Percentiles rank a stretch among this genome's conserved stretches.
These are phyloP conservation scores for Pleurotus platypus DNA, from an alignment of 768 basidiomycete genomes.

Conservation along the genomic window DNA sequence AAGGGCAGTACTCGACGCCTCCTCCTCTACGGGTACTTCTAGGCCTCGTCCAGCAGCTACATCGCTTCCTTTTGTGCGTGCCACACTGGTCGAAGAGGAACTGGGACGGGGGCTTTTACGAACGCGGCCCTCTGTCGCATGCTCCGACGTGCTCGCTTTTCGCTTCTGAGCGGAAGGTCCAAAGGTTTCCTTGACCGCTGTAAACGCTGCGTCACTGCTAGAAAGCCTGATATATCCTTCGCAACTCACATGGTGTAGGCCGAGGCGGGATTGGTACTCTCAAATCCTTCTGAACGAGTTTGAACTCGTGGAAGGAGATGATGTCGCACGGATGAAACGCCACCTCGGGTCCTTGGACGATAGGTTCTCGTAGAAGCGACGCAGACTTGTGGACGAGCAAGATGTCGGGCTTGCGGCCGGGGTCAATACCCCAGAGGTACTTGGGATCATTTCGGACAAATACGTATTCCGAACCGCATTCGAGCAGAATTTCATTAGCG, in stretches of 20 bases:
- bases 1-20: not conserved
- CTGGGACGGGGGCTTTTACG: too few relatives aligned
- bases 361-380: not conserved
- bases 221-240: not conserved
- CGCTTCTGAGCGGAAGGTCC: not conserved
- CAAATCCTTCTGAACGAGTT: not conserved
- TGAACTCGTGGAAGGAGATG: slow-evolving; percentile 5
- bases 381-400: not conserved
- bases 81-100: too few relatives aligned
- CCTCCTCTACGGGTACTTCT: not conserved
- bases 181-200: not conserved
- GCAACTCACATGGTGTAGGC: not conserved
- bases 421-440: not conserved
- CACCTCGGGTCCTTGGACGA: not conserved
- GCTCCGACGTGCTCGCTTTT: not conserved
- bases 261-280: not conserved
- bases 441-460: slow-evolving; percentile 8
- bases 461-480: not conserved
- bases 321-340: slow-evolving; percentile 3
- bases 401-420: slow-evolving; percentile 5
- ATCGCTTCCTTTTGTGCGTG: not conserved
- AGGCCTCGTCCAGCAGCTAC: not conserved
- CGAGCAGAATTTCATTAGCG: not conserved
- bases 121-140: too few relatives aligned
- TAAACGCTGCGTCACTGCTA: not conserved